Evolutionary conservation across 306 rosid species (phyloP), one percentile per base, ranked within the genome.

Genomic region (Begonia fuchsioides): DNA sequence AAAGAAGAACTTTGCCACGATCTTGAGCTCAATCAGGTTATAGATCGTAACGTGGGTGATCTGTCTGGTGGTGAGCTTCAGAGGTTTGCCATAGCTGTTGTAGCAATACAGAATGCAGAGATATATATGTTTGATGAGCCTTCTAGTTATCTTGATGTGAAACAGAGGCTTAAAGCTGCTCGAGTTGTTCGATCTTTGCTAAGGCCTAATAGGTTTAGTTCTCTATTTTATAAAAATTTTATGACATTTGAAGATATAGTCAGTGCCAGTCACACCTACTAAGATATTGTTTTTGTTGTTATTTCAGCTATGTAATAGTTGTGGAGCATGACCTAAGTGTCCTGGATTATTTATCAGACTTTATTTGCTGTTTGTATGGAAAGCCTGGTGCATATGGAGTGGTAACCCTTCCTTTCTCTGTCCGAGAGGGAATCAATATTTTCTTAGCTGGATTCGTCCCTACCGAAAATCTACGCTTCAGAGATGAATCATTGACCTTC

Each of bases 371-470:
- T 70, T 63, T 92, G 58, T 92, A 85, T 61, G 98, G 98, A 15
- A 92, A 92, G 64, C 98, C 98, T 44, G 96, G 98, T 71, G 96
- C 94, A 39, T 92, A 85, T 71, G 98, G 98, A 63, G 98, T 92
- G 57, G 98, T 92, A 41, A 92, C 98, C 49, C 93, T 92, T 63
- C 98, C 98, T 46, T 92, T 92, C 83, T 92, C 98, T 13, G 98
- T 92, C 56, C 69, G 98, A 77, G 98, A 92, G 73, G 98, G 98
- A 65, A 92, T 92, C 59, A 92, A 92, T 64, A 85, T 92, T 70
- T 92, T 92, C 76, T 85, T 92, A 79, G 76, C 96, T 44, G 98
- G 98, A 38, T 92, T 82, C 69, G 96, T 92, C 71, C 98, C 98
- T 38, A 92, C 98, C 13, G 98, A 92, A 71, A 92, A 92, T 70